phyloP scores from a whole-genome alignment of 148 eudicot genomes.

The Suaeda aralocaspica region DNA sequence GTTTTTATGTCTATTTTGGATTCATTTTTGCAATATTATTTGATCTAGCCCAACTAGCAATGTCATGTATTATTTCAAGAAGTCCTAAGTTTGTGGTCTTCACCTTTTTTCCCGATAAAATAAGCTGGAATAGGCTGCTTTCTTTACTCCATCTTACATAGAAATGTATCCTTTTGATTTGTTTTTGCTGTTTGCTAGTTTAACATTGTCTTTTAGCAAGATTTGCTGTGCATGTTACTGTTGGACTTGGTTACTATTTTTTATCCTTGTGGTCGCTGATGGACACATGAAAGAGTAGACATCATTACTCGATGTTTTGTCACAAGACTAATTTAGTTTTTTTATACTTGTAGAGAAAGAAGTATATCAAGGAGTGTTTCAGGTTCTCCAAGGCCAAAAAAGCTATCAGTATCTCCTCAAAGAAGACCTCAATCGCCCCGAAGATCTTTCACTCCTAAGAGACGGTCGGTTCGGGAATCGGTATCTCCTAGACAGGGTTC shows the following conservation, averaged over 20 bases:
- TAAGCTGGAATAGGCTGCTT: background rate
- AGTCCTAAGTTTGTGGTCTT: constrained; percentile 57
- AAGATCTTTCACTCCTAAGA: constrained; percentile 56
- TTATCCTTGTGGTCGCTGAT: background rate
- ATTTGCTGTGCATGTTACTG: background rate
- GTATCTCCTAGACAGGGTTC: constrained; percentile 35
- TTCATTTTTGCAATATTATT: constrained; percentile 14
- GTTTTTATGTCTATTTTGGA: background rate
- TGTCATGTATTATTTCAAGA: constrained; percentile 56
- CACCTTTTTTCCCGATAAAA: background rate
- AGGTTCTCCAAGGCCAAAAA: constrained; percentile 47
- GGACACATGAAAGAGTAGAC: background rate
- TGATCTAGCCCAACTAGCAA: constrained; percentile 53
- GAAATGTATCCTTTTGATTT: background rate
- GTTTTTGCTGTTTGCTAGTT: background rate
- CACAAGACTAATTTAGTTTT: background rate
- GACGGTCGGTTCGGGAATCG: constrained; percentile 38
- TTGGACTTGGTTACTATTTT: background rate
- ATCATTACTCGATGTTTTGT: background rate
- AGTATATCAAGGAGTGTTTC: constrained; percentile 61
- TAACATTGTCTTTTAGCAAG: background rate
- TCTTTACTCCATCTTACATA: background rate
- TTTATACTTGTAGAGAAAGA: constrained; percentile 41
- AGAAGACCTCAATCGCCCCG: constrained; percentile 38
- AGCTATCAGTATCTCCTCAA: constrained; percentile 56